Conservation (phyloP, 139 green algal species). For the Picochlorum sp. region DNA sequence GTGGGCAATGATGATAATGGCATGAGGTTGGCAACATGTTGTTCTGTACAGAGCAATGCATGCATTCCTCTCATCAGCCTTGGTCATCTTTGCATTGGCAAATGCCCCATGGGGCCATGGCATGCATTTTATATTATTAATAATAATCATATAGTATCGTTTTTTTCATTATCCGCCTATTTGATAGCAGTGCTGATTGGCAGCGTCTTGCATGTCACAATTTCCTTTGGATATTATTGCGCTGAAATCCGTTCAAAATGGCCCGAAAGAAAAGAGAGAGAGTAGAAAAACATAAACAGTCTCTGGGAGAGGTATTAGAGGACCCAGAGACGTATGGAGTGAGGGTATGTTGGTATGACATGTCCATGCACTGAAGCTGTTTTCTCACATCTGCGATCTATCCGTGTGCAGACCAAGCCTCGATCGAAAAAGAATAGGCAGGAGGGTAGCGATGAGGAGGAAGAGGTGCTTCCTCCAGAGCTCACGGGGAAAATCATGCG, state of each 20-base stretch:
- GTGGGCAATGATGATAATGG: too few relatives aligned
- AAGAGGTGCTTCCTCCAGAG: constrained; percentile 35
- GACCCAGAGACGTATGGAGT: constrained; percentile 56
- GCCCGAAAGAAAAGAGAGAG: constrained; percentile 20
- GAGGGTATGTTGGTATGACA: constrained; percentile 32
- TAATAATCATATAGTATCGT: too few relatives aligned
- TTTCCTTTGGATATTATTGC: too few relatives aligned
- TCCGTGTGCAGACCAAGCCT: constrained; percentile 38
- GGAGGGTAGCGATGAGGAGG: constrained; percentile 19
- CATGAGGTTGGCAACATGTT: too few relatives aligned
- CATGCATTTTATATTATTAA: too few relatives aligned
- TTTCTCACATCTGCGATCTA: background rate
- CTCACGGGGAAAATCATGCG: constrained; percentile 66
- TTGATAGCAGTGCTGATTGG: too few relatives aligned
- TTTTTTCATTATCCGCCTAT: too few relatives aligned
- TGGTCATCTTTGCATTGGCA: too few relatives aligned
- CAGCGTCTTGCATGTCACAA: too few relatives aligned
- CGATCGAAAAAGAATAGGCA: constrained; percentile 34
- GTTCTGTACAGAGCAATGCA: too few relatives aligned
- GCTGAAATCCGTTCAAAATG: constrained; percentile 8
- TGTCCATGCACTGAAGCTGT: background rate
- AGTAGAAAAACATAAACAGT: constrained; percentile 42
- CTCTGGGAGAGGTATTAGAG: constrained; percentile 55
- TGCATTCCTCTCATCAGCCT: too few relatives aligned
- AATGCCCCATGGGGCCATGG: too few relatives aligned